Evolutionary conservation across 2,329 filamentous ascomycete genomes (phyloP).

Genomic region (Lecanosticta acicola): DNA sequence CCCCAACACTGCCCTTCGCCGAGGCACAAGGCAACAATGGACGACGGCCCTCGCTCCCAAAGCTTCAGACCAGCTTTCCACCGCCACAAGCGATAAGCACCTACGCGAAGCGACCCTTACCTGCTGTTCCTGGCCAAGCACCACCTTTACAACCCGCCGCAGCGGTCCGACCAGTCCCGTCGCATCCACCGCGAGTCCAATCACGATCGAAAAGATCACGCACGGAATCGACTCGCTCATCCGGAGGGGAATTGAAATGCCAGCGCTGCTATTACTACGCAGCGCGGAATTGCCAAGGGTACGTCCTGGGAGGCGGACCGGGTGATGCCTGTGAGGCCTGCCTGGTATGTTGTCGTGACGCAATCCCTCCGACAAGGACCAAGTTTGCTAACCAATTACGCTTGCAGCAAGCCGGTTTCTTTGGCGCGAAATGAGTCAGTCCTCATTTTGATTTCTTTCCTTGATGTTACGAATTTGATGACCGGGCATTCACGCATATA

Average conservation of each 20-base stretch:
- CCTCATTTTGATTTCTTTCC: too few relatives aligned
- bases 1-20: not conserved
- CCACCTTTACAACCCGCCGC: slow-evolving; percentile 1
- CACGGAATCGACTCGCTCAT: slow-evolving; percentile 7
- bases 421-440: slow-evolving; percentile 25
- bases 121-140: slow-evolving; percentile 14
- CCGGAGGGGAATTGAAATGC: slow-evolving; percentile 28
- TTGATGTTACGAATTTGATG: not conserved
- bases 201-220: slow-evolving; percentile 9
- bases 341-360: slow-evolving; percentile 27
- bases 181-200: not conserved
- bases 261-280: slow-evolving; percentile 35
- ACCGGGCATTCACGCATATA: not conserved
- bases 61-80: slow-evolving; percentile 22
- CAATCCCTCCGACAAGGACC: slow-evolving; percentile 32
- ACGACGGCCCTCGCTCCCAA: slow-evolving; percentile 24
- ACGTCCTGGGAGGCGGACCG: slow-evolving; percentile 30
- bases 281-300: slow-evolving; percentile 34
- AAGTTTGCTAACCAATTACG: slow-evolving; percentile 20
- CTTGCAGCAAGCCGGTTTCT: slow-evolving; percentile 29
- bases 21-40: not conserved
- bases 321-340: slow-evolving; percentile 33
- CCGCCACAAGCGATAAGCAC: slow-evolving; percentile 19
- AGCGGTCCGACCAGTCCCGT: slow-evolving; percentile 4
- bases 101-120: slow-evolving; percentile 20